These are phyloP conservation scores for Apiosordaria backusii DNA, from an alignment of 495 filamentous ascomycete genomes.

Conservation along the genomic window DNA sequence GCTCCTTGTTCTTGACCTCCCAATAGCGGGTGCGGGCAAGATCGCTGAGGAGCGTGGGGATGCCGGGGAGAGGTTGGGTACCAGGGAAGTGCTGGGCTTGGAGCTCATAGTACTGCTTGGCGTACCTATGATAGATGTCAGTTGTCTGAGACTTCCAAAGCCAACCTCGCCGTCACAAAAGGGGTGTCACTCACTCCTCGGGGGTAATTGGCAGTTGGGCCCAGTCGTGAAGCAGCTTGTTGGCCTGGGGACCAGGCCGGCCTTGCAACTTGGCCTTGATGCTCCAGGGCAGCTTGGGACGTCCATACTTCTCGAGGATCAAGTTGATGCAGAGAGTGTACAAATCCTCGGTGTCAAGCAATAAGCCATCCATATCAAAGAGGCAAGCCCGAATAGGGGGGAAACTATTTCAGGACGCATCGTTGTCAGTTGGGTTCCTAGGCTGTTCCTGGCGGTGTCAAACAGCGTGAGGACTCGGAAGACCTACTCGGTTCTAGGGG, in stretches of 20 bases:
- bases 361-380: slow-evolving; percentile 97
- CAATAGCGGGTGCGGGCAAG: slow-evolving; percentile 48
- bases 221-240: slow-evolving; percentile 60
- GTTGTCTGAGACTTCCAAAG: neutral
- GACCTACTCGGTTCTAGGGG: slow-evolving; percentile 42
- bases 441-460: neutral
- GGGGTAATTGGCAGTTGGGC: slow-evolving; percentile 75
- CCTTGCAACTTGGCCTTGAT: slow-evolving; percentile 95
- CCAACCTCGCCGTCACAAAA: neutral
- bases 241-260: slow-evolving; percentile 69
- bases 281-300: slow-evolving; percentile 75
- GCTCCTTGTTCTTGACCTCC: slow-evolving; percentile 25
- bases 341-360: slow-evolving; percentile 90
- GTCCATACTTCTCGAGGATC: slow-evolving; percentile 69
- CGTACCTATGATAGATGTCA: slow-evolving; percentile 35
- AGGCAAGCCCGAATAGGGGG: slow-evolving; percentile 87
- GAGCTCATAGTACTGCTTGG: slow-evolving; percentile 52
- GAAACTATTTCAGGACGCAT: slow-evolving; percentile 42
- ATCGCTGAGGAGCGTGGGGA: slow-evolving; percentile 60
- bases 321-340: slow-evolving; percentile 82
- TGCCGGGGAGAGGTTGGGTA: slow-evolving; percentile 75
- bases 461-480: neutral
- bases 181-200: slow-evolving; percentile 39
- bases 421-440: neutral
- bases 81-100: slow-evolving; percentile 69